Percentiles rank a stretch among this genome's conserved stretches.
These are phyloP conservation scores for Batkoa obscura DNA, from an alignment of 371 early-diverging fungal genomes.

Conservation along the genomic window DNA sequence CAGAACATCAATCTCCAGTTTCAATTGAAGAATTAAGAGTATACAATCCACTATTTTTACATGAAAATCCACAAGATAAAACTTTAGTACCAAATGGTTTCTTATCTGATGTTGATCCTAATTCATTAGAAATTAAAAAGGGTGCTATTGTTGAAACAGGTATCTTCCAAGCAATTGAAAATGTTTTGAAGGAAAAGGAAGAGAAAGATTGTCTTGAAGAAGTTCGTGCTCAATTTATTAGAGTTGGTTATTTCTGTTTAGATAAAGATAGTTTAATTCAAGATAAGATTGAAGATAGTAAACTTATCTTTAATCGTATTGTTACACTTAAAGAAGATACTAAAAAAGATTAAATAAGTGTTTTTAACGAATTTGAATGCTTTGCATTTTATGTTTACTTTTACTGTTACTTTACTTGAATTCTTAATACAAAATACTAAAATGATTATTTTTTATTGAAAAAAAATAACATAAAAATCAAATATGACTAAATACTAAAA, in stretches of 20 bases:
- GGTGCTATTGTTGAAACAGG: slow-evolving; percentile 74
- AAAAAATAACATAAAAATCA: too few species aligned
- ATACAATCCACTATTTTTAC: slow-evolving; percentile 76
- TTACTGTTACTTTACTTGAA: too few species aligned
- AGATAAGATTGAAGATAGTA: too few species aligned
- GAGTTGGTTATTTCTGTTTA: slow-evolving; percentile 95
- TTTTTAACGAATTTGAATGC: too few species aligned
- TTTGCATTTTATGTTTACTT: too few species aligned
- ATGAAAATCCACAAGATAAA: slow-evolving; percentile 69
- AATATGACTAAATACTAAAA: too few species aligned
- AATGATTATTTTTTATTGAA: too few species aligned
- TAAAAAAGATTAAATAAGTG: slow-evolving; percentile 33
- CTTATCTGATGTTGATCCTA: slow-evolving; percentile 75
- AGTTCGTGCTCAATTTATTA: slow-evolving; percentile 87
- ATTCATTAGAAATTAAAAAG: slow-evolving; percentile 48
- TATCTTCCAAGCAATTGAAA: too few species aligned
- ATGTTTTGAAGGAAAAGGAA: slow-evolving; percentile 15
- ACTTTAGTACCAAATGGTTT: slow-evolving; percentile 69
- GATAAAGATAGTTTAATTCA: slow-evolving; percentile 58
- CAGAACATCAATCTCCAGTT: slow-evolving; percentile 64
- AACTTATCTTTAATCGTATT: slow-evolving; percentile 68
- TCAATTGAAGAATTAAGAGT: slow-evolving; percentile 61
- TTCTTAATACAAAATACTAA: too few species aligned
- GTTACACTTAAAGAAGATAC: slow-evolving; percentile 83
- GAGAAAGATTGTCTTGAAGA: slow-evolving; percentile 35